Evolutionary conservation across 306 rosid species (phyloP), one percentile per base, ranked within the genome.

Genomic region (Aeschynomene evenia): DNA sequence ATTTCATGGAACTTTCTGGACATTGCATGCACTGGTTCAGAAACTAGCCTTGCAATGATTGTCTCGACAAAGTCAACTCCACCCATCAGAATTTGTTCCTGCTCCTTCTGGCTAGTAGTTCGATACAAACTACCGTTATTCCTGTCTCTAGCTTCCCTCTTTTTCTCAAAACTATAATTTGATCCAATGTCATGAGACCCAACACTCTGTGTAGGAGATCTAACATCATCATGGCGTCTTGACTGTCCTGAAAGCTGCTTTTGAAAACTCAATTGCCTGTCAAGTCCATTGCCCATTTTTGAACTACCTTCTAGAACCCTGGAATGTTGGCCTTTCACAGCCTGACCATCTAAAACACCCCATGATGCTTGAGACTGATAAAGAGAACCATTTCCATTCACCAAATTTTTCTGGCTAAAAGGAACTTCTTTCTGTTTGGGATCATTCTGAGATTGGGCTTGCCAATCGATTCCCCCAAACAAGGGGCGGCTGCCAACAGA

Each of bases 401-500:
- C 49, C 40, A 62, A 52, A 60, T 80, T 50, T 77, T 83, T 89
- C 60, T 85, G 96, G 72, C 85, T 82, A 63, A 77, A 48, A 24
- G 96, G 86, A 75, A 84, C 66, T 58, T 90, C 98, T 73, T 88
- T 92, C 54, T 66, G 84, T 78, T 90, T 90, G 45, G 90, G 63
- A 75, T 94, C 97, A 57, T 64, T 81, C 82, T 87, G 95, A 69
- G 96, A 63, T 54, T 76, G 89, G n/a, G 84, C 95, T 89, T 82
- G 97, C 97, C 93, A 94, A 76, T 94, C 97, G 23, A 94, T 76
- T 66, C 96, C 97, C 86, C 85, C 89, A 70, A 95, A 95, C 62
- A 95, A 82, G 33, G 97, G 99, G 28, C 92, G 97, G 66, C 99
- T 95, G 42, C 87, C 89, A 60, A 95, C 99, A 0, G 99, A 95